phyloP scores from a whole-genome alignment of 768 basidiomycete genomes.

The Suillus sp. region DNA sequence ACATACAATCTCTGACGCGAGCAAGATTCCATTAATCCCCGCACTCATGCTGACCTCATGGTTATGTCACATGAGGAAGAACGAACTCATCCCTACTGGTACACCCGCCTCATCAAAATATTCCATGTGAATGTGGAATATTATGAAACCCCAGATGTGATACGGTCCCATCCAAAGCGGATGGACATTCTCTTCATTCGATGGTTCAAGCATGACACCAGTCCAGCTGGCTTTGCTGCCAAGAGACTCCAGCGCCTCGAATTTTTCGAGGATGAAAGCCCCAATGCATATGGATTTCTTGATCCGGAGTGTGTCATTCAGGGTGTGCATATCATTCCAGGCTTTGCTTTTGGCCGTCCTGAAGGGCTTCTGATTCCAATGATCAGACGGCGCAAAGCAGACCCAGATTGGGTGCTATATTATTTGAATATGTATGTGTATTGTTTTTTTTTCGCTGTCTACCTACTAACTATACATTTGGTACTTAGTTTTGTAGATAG shows the following conservation, averaged over 20 bases:
- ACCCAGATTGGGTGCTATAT: constrained; percentile 32
- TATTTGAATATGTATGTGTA: constrained; percentile 37
- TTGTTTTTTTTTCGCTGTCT: neutral
- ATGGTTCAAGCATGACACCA: constrained; percentile 37
- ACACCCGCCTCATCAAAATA: constrained; percentile 37
- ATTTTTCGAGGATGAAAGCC: constrained; percentile 36
- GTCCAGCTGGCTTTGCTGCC: constrained; percentile 27
- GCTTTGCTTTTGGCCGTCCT: constrained; percentile 30
- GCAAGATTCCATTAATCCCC: constrained; percentile 33
- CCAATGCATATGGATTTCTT: constrained; percentile 45
- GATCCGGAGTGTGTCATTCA: constrained; percentile 44
- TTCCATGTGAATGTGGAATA: constrained; percentile 26
- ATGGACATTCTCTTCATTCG: constrained; percentile 48
- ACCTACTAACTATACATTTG: neutral
- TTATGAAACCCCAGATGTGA: neutral
- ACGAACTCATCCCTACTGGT: constrained; percentile 38
- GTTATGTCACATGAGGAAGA: constrained; percentile 28
- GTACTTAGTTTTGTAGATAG: constrained; percentile 39
- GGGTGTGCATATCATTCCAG: constrained; percentile 45
- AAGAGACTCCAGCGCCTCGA: constrained; percentile 39
- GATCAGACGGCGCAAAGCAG: constrained; percentile 8
- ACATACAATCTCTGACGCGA: constrained; percentile 29
- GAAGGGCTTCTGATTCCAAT: constrained; percentile 12
- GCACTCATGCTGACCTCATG: constrained; percentile 38
- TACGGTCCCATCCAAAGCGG: constrained; percentile 1